Evolutionary conservation across 2,329 filamentous ascomycete genomes (phyloP).

Genomic region (Arthrobotrys megalospora): DNA sequence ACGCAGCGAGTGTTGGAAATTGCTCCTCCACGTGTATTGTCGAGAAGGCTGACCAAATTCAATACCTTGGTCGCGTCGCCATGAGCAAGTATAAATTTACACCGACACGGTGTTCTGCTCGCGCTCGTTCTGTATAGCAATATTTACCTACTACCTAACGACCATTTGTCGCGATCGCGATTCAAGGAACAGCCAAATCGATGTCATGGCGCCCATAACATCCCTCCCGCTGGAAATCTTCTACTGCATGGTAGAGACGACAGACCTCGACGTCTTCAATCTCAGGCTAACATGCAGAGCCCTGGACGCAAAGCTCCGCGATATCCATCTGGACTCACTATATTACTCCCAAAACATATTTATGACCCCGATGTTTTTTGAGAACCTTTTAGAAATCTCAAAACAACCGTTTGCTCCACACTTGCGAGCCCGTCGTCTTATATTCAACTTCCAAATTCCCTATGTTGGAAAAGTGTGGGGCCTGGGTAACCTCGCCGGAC

Average conservation of each 20-base stretch:
- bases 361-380: neutral
- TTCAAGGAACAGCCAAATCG: too few species aligned
- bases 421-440: neutral
- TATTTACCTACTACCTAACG: too few species aligned
- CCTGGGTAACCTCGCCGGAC: neutral
- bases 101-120: too few species aligned
- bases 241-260: neutral
- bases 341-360: neutral
- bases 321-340: neutral
- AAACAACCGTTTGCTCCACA: neutral
- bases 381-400: neutral
- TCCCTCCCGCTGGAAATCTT: neutral
- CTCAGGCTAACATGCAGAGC: neutral
- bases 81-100: too few species aligned
- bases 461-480: neutral
- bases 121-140: too few species aligned
- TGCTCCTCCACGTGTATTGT: too few species aligned
- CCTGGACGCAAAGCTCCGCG: neutral
- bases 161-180: too few species aligned
- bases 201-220: neutral
- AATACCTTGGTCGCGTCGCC: too few species aligned
- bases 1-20: too few species aligned
- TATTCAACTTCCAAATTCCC: neutral
- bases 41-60: too few species aligned
- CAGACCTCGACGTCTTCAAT: neutral